Conservation (phyloP, 2,329 filamentous ascomycete genomes). For the Aspergillus flavus region DNA sequence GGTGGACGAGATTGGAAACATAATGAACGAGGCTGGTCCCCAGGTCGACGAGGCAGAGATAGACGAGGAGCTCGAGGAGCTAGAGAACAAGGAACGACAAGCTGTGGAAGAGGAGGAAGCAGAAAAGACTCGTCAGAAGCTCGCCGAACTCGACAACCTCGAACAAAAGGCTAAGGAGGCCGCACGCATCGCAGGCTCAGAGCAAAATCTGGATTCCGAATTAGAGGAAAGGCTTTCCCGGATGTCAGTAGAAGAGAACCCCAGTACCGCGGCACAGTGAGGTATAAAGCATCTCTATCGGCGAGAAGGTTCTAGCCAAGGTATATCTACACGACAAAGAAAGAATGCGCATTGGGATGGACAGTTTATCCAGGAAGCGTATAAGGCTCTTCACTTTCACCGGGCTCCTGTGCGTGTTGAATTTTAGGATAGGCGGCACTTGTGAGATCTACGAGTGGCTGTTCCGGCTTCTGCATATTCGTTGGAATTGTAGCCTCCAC, state of each 20-base stretch:
- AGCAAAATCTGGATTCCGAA: conserved; percentile 32
- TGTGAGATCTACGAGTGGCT: conserved; percentile 6
- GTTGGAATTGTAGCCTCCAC: background rate
- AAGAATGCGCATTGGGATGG: background rate
- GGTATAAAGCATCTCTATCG: background rate
- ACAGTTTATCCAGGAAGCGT: conserved; percentile 5
- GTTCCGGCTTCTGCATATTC: conserved; percentile 3
- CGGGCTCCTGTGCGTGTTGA: conserved; percentile 8
- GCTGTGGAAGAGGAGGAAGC: conserved; percentile 54
- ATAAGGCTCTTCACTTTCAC: conserved; percentile 12
- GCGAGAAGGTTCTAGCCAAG: background rate
- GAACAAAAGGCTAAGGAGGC: conserved; percentile 47
- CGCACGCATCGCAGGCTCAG: conserved; percentile 32
- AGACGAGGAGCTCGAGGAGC: conserved; percentile 79
- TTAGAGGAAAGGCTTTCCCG: conserved; percentile 43
- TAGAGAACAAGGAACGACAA: conserved; percentile 64
- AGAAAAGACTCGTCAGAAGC: conserved; percentile 48
- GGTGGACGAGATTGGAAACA: conserved; percentile 78
- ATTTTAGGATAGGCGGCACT: background rate
- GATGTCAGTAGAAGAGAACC: conserved; percentile 44
- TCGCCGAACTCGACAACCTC: conserved; percentile 52
- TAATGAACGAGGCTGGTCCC: conserved; percentile 67
- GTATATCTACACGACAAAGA: background rate
- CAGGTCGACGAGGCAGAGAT: conserved; percentile 78
- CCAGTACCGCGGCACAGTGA: conserved; percentile 27